Base-by-base conservation (phyloP, 768 basidiomycete species). In the Tricholoma sp. region DNA sequence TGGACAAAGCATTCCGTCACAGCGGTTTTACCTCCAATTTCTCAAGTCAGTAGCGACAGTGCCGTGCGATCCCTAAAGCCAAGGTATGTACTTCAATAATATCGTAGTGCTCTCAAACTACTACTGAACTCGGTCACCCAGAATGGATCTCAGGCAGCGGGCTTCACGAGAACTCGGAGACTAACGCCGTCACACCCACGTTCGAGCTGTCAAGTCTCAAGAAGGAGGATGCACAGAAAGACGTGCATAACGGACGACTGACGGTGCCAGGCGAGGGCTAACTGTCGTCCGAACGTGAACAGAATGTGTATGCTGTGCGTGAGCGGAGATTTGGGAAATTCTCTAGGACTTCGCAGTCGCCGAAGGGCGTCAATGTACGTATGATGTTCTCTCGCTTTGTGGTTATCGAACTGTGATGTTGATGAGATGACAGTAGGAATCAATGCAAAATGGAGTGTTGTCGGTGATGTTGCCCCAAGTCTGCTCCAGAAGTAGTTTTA, bases 121-220 rank as follows among this genome's bases (percentile, higher is more conserved):
- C 1, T 31, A 10, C 22, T 18, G 8, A 45, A 16, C 19, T 19
- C 41, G 16, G 16, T 14, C 32, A 10, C 16, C n/a, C 22, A 73
- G 83, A 59, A 77, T 83, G 72, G 76, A 84, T 59, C n/a, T n/a
- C n/a, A n/a, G n/a, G n/a, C n/a, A n/a, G n/a, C n/a, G n/a, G n/a
- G n/a, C 54, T 84, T 2, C 71, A 77, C 52, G 79, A 82, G 63
- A 71, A 76, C 52, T 59, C 70, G 14, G 71, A 74, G 1, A 62
- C 64, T n/a, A 76, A 77, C 59, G 57, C 61, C 18, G 75, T 83
- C 24, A 80, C 77, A 2, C 81, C 80, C 9, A 75, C 76, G 5
- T 81, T 85, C 56, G 84, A 84, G 61, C 67, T 83, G 1, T 83
- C 83, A 4, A 82, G 83, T 8, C 64, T 83, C 53, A 78, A 73